Percentiles rank a stretch among this genome's conserved stretches.
These are phyloP conservation scores for Senna tora DNA, from an alignment of 306 rosid species.

Conservation along the genomic window DNA sequence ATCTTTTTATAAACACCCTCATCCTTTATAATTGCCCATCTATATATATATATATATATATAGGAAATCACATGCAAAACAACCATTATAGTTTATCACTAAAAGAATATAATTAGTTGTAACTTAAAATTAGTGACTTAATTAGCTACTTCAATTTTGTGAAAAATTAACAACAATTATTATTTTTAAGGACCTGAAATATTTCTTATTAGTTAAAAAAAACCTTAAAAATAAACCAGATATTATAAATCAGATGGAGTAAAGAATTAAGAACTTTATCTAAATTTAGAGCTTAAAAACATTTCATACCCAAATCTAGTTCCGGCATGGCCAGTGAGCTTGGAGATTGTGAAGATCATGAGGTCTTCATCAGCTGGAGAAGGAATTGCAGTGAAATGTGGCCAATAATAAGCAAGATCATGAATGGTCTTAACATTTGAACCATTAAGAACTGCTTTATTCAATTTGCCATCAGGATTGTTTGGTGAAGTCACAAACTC, in stretches of 20 bases:
- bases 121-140: too few relatives aligned
- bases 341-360: constrained; percentile 54
- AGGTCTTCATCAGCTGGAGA: constrained; percentile 54
- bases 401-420: constrained; percentile 63
- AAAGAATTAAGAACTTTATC: too few relatives aligned
- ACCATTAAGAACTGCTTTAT: constrained; percentile 34
- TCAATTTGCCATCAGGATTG: constrained; percentile 63
- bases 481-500: constrained; percentile 71
- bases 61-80: too few relatives aligned
- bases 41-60: constrained; percentile 9
- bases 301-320: constrained; percentile 48
- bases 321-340: constrained; percentile 65
- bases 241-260: too few relatives aligned
- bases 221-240: too few relatives aligned
- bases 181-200: too few relatives aligned
- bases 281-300: too few relatives aligned
- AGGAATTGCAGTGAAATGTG: constrained; percentile 63
- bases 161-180: too few relatives aligned
- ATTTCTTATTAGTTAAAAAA: too few relatives aligned
- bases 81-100: too few relatives aligned
- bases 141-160: too few relatives aligned
- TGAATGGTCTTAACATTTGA: constrained; percentile 42
- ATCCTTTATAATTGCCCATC: constrained; percentile 67
- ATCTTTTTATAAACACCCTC: constrained; percentile 49
- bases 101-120: too few relatives aligned